Percentiles rank a stretch among this genome's conserved stretches.
Evolutionary conservation across 2,329 filamentous ascomycete genomes (phyloP).

Genomic region (Xylariales sp.): DNA sequence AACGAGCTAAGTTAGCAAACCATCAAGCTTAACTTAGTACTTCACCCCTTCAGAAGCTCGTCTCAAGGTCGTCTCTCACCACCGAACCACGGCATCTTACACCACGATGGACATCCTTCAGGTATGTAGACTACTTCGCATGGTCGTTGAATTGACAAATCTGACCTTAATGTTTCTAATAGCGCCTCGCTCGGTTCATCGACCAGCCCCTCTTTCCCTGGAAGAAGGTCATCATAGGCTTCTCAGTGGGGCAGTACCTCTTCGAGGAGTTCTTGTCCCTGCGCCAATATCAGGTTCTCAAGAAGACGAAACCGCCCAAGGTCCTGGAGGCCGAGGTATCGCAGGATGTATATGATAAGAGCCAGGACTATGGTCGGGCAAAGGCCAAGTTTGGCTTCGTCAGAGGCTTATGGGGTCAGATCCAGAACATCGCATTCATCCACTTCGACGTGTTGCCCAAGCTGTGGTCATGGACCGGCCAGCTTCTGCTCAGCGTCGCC

Average conservation of each 20-base stretch:
- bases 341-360: constrained; percentile 88
- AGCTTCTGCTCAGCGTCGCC: constrained; percentile 67
- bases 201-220: constrained; percentile 93
- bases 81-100: too few species aligned
- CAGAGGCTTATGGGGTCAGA: constrained; percentile 75
- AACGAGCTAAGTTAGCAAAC: too few species aligned
- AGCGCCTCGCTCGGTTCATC: constrained; percentile 77
- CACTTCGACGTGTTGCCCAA: constrained; percentile 87
- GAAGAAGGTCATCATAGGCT: constrained; percentile 94
- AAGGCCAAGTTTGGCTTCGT: constrained; percentile 88
- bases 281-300: constrained; percentile 84
- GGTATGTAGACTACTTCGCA: constrained; percentile 22
- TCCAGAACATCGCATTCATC: constrained; percentile 86
- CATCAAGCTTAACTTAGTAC: too few species aligned
- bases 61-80: too few species aligned
- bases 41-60: too few species aligned
- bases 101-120: constrained; percentile 30
- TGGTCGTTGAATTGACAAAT: too few species aligned
- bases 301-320: constrained; percentile 74
- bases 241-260: constrained; percentile 85
- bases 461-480: constrained; percentile 79
- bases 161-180: too few species aligned
- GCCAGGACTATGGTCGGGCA: constrained; percentile 90
- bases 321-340: constrained; percentile 85
- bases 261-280: constrained; percentile 86